Conservation (phyloP, 768 basidiomycete species). For the Sutorius australiensis region DNA sequence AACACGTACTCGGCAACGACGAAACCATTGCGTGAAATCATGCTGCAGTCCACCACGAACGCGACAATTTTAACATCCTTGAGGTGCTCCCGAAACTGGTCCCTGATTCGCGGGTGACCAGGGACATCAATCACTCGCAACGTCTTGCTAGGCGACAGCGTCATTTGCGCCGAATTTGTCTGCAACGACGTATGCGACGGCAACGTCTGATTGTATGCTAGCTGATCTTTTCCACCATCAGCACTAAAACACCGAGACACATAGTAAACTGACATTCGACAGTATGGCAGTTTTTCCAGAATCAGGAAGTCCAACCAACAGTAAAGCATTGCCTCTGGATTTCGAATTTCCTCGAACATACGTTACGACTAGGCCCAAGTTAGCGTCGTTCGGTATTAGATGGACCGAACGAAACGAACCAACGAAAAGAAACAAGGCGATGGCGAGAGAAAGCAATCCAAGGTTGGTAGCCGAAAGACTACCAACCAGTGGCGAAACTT, state of each 20-base stretch:
- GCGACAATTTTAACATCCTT: constrained; percentile 59
- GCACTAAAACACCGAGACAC: background rate
- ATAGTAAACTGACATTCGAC: constrained; percentile 49
- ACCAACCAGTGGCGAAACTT: constrained; percentile 34
- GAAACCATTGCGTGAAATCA: constrained; percentile 69
- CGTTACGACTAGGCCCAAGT: constrained; percentile 41
- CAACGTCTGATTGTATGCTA: constrained; percentile 59
- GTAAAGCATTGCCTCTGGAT: constrained; percentile 54
- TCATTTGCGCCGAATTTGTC: constrained; percentile 52
- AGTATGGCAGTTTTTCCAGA: constrained; percentile 80
- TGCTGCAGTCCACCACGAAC: constrained; percentile 80
- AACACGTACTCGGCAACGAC: constrained; percentile 73
- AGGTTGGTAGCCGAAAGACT: constrained; percentile 39
- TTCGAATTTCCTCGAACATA: constrained; percentile 41
- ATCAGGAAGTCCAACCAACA: constrained; percentile 74
- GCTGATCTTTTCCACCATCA: constrained; percentile 37
- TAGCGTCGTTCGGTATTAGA: constrained; percentile 8
- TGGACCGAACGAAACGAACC: constrained; percentile 33
- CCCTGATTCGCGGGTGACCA: constrained; percentile 78
- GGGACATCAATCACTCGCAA: constrained; percentile 70
- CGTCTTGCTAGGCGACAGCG: constrained; percentile 40
- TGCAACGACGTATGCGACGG: constrained; percentile 79
- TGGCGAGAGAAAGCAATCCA: constrained; percentile 38
- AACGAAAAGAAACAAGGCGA: constrained; percentile 42
- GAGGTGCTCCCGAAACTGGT: constrained; percentile 67